A percentile compares a stretch with the other conserved stretches of the same genome.
phyloP scores from a whole-genome alignment of 2,329 filamentous ascomycete species.

The Rutstroemia sp. region DNA sequence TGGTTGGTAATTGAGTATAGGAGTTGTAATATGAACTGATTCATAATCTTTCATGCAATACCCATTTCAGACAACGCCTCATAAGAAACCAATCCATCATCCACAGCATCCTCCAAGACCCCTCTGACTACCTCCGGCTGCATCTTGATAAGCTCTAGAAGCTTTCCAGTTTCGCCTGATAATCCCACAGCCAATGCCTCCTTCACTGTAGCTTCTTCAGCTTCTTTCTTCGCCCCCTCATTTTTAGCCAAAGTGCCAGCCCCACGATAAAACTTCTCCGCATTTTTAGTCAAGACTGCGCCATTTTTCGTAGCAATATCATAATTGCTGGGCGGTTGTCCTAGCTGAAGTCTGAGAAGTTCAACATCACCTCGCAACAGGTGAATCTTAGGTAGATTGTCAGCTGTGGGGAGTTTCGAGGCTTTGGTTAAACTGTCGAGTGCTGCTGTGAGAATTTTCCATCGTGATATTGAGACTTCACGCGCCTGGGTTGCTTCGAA shows the following conservation, averaged over 20 bases:
- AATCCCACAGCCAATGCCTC: conserved; percentile 41
- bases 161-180: conserved; percentile 31
- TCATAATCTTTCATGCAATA: conserved; percentile 1
- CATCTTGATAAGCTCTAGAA: conserved; percentile 7
- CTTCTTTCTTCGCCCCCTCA: conserved; percentile 35
- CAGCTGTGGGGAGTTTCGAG: conserved; percentile 41
- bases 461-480: conserved; percentile 31
- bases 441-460: conserved; percentile 45
- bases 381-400: conserved; percentile 46
- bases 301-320: conserved; percentile 37
- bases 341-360: conserved; percentile 44
- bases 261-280: conserved; percentile 50
- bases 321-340: conserved; percentile 36
- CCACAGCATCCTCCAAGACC: conserved; percentile 16
- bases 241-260: conserved; percentile 33
- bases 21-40: background rate
- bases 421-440: conserved; percentile 43
- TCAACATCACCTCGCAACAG: conserved; percentile 48
- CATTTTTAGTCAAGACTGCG: conserved; percentile 44
- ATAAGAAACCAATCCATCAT: conserved; percentile 15
- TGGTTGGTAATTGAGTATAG: too few relatives aligned
- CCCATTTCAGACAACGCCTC: conserved; percentile 11
- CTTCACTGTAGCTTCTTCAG: conserved; percentile 38
- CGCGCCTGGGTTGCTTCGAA: conserved; percentile 29
- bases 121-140: background rate